Conservation (phyloP, 495 filamentous ascomycete species). For the Astrothelium subdiscretum region DNA sequence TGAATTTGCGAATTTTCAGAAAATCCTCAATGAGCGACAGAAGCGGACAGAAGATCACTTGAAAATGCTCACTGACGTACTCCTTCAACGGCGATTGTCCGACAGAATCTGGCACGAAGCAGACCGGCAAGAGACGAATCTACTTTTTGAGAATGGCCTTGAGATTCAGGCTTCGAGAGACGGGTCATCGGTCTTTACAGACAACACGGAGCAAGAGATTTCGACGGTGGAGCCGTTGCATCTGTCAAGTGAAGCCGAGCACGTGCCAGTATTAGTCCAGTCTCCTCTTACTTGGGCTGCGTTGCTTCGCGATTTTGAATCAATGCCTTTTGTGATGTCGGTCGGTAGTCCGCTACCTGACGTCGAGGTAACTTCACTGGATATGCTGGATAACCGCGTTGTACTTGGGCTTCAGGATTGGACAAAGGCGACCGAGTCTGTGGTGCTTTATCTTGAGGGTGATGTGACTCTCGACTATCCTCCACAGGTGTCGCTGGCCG, state of each 20-base stretch:
- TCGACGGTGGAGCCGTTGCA: neutral
- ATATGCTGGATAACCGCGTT: neutral
- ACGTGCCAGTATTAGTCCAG: neutral
- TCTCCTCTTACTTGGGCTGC: neutral
- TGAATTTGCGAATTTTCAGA: neutral
- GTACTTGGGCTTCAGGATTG: neutral
- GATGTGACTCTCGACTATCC: neutral
- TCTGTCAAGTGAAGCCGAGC: neutral
- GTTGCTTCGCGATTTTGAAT: neutral
- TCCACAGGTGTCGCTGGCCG: neutral
- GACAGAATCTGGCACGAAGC: neutral
- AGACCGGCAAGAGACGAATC: neutral
- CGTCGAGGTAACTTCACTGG: neutral
- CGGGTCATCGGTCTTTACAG: neutral
- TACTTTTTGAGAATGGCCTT: neutral
- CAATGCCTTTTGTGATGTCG: neutral
- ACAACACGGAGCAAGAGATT: neutral
- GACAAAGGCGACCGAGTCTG: neutral
- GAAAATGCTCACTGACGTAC: neutral
- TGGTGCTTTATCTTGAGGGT: neutral
- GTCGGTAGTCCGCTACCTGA: neutral
- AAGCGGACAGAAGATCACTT: neutral
- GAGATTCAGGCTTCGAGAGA: neutral
- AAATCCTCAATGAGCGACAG: neutral
- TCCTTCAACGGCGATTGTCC: neutral